phyloP scores from a whole-genome alignment of 345 rosid species.

The Microcos paniculata region DNA sequence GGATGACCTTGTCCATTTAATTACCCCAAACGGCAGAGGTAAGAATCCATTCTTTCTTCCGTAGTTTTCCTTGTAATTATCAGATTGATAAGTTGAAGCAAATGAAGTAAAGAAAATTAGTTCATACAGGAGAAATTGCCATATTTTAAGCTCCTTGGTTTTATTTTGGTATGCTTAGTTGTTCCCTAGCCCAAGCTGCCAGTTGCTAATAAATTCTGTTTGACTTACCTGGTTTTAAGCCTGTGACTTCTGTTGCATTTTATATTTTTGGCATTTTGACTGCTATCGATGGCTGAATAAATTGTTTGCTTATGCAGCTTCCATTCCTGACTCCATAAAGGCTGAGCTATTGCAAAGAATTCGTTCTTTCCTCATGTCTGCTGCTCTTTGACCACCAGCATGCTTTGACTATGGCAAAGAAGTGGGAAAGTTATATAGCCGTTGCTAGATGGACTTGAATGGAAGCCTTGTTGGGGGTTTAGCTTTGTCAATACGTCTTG shows the following conservation, averaged over 20 bases:
- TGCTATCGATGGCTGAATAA: neutral
- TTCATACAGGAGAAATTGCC: neutral
- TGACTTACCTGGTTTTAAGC: neutral
- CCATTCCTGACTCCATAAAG: conserved; percentile 50
- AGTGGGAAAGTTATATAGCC: neutral
- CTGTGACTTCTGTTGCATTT: neutral
- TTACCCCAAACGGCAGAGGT: conserved; percentile 61
- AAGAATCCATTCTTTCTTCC: neutral
- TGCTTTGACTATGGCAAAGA: neutral
- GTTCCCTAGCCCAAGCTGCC: neutral
- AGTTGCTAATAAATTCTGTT: neutral
- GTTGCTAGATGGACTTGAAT: neutral
- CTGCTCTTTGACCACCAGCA: conserved; percentile 33
- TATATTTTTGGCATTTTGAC: neutral
- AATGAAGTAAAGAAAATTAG: neutral
- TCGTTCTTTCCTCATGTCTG: conserved; percentile 38
- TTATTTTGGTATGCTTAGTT: neutral
- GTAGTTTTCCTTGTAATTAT: neutral
- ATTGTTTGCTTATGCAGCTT: conserved; percentile 36
- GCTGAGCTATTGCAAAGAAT: conserved; percentile 60
- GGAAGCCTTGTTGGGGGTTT: neutral
- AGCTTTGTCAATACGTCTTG: neutral
- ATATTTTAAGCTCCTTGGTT: neutral
- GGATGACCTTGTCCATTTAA: conserved; percentile 47
- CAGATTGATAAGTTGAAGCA: neutral